Evolutionary conservation across 768 basidiomycete species (phyloP).

Genomic region (Myochromella boudieri): DNA sequence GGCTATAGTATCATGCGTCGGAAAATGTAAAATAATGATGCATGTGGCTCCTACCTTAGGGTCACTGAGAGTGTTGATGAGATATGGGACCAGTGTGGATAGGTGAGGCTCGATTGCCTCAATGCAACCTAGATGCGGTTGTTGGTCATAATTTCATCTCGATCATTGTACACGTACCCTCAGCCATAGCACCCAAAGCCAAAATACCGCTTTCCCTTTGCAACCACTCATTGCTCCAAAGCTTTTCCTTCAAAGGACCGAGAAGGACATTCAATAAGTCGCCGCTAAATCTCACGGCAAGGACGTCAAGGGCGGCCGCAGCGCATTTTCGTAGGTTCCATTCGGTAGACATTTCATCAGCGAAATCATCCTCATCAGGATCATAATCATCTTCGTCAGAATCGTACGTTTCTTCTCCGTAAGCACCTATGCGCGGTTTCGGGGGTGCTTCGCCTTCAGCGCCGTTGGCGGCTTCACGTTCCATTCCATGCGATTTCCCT

Average conservation of each 20-base stretch:
- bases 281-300: conserved; percentile 90
- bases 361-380: conserved; percentile 87
- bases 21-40: conserved; percentile 8
- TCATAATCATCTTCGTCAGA: conserved; percentile 89
- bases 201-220: conserved; percentile 94
- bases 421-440: conserved; percentile 56
- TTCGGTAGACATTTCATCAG: conserved; percentile 95
- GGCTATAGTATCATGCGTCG: conserved; percentile 52
- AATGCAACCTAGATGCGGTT: conserved; percentile 74
- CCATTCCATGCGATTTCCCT: conserved; percentile 79
- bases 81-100: conserved; percentile 88
- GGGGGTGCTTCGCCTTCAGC: conserved; percentile 35
- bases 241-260: conserved; percentile 86
- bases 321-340: conserved; percentile 99
- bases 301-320: conserved; percentile 94
- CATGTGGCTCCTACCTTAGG: conserved; percentile 63
- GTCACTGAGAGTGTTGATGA: conserved; percentile 88
- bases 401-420: conserved; percentile 80
- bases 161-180: conserved; percentile 62
- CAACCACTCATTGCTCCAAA: conserved; percentile 92
- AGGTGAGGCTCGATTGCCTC: conserved; percentile 94
- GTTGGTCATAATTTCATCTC: conserved; percentile 5
- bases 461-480: conserved; percentile 61
- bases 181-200: conserved; percentile 96
- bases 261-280: conserved; percentile 89